These are phyloP conservation scores for Salix brachista DNA, from an alignment of 345 rosid genomes.

Conservation along the genomic window DNA sequence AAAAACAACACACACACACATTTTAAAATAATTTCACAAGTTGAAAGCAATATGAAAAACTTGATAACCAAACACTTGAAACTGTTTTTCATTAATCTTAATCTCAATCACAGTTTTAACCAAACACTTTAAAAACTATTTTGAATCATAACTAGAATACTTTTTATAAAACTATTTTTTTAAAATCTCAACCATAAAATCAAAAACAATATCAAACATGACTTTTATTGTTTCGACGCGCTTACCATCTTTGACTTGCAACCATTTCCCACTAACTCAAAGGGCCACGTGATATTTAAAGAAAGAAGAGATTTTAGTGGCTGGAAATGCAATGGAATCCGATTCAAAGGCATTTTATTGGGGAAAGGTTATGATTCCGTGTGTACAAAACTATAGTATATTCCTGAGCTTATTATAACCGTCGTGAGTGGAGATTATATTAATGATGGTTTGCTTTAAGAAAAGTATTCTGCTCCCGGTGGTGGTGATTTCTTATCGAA, in stretches of 20 bases:
- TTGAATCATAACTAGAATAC: accelerated
- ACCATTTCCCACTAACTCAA: not conserved
- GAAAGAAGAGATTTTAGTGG: no score
- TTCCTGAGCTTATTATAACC: not conserved
- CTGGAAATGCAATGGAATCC: not conserved
- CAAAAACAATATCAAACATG: no score
- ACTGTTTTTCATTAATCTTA: no score
- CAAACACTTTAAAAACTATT: no score
- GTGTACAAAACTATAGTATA: not conserved
- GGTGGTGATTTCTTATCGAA: not conserved
- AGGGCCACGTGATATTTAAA: not conserved
- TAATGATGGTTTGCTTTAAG: not conserved
- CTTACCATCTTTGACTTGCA: not conserved
- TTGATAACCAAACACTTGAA: no score
- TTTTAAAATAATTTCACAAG: no score
- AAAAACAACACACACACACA: accelerated
- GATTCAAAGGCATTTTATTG: not conserved
- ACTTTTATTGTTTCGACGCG: not conserved
- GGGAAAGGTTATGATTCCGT: no score
- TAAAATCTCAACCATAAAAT: no score
- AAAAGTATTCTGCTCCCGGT: not conserved
- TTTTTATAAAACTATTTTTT: no score
- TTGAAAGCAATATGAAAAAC: no score
- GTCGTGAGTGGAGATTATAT: not conserved
- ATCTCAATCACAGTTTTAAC: no score